phyloP scores from a whole-genome alignment of 306 rosid species.

The Vigna mungo region DNA sequence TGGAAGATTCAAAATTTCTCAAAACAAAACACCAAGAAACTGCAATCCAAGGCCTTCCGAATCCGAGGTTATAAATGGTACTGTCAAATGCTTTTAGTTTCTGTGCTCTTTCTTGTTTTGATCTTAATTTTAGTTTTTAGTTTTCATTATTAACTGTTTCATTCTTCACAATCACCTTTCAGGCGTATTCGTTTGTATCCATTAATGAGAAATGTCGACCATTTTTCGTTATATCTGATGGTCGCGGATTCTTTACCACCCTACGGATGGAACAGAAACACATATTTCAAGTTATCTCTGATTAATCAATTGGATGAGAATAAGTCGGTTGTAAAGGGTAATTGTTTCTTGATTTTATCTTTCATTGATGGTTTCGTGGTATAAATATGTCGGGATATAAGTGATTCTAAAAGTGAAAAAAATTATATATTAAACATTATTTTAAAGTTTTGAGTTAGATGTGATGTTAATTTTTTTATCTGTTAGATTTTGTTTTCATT shows the following conservation, averaged over 20 bases:
- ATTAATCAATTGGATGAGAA: constrained; percentile 41
- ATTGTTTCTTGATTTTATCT: neutral
- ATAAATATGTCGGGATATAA: neutral
- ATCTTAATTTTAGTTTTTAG: too few relatives aligned
- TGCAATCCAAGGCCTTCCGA: constrained; percentile 46
- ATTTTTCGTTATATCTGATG: constrained; percentile 47
- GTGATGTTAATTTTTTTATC: too few relatives aligned
- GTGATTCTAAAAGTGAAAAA: too few relatives aligned
- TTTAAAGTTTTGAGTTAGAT: too few relatives aligned
- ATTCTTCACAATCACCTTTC: neutral
- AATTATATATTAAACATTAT: too few relatives aligned
- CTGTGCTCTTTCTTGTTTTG: neutral
- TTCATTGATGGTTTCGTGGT: neutral
- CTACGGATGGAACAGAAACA: constrained; percentile 49
- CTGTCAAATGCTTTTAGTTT: neutral
- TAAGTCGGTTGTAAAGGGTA: constrained; percentile 46
- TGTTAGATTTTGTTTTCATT: too few relatives aligned
- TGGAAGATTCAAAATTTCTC: constrained; percentile 51
- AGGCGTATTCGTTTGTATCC: constrained; percentile 47
- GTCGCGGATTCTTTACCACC: constrained; percentile 51
- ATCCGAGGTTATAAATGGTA: constrained; percentile 48
- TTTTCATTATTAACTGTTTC: constrained; percentile 18
- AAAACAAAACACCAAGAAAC: constrained; percentile 41
- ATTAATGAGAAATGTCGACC: constrained; percentile 42
- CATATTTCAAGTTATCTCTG: constrained; percentile 45